Base-by-base conservation (phyloP, 148 eudicot species). In the Polygonum maritimum region DNA sequence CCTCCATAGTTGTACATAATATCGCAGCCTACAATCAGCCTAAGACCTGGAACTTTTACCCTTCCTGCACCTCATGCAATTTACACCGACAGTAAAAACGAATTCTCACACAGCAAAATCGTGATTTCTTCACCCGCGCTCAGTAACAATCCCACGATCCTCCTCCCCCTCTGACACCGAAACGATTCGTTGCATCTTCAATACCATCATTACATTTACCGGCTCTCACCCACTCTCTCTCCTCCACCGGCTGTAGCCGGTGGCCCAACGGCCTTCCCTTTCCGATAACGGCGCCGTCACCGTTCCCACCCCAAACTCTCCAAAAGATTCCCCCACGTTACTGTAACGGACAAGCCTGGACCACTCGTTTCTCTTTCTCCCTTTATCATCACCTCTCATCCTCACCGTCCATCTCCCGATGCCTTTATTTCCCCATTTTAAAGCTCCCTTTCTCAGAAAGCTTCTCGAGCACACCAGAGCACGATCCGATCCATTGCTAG, bases 261-360 rank as follows among this genome's bases (percentile, higher is more conserved):
- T 63, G 40, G n/a, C 9, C 15, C 71, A 67, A 36, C 38, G 35
- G 18, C 19, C 44, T 21, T 67, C 71, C 16, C 44, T 35, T 60
- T 60, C 67, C 67, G 67, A 31, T 35, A 67, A 67, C 71, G 71
- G 71, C 71, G 71, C 71, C 71, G 71, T 67, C 71, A 67, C 44
- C 36, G 19, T 67, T 67, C 71, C 71, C 71, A 35, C 71, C 38
- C 36, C 71, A 16, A 62, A 26, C 16, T 62, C 69, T 26, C 31
- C 65, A 31, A 67, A 67, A 67, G 71, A 67, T 67, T 67, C 71
- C 71, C 71, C 71, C 55, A 26, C 31, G 71, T 67, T 67, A 67
- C 71, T 36, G 71, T 67, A 14, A 67, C 71, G 71, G 71, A 36
- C 22, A 26, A 1, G 16, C 2, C 36, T 67, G 71, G 71, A 67